Base-by-base conservation (phyloP, 2,329 filamentous ascomycete species). In the Mycosphaerelloides madeirae region DNA sequence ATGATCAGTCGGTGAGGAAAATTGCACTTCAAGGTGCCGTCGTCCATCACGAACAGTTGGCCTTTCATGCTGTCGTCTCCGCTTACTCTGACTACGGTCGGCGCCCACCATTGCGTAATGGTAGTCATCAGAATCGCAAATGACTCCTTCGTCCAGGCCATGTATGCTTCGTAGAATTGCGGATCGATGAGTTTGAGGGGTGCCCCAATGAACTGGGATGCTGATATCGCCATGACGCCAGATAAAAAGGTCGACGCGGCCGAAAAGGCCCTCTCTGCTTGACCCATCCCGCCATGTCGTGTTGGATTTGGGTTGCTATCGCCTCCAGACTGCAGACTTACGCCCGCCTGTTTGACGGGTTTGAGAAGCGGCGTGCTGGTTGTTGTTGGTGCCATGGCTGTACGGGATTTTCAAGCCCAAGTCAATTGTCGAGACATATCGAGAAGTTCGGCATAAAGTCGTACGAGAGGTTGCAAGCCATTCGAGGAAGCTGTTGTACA, bases 71-170 rank as follows among this genome's bases (percentile, higher is more conserved):
- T 87, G 40, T 78, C 80, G 66, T 95, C 87, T 32, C 88, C 88
- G 63, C 87, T 93, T 58, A 95, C 84, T 43, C 86, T 77, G 43
- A 95, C 83, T 3, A 81, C 77, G 0, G 87, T 93, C 3, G 87
- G 86, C n/a, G 85, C 84, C 84, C 87, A 95, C 74, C 86, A 86
- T 59, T 91, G 81, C 12, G 87, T 94, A 72, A 91, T 81, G 34
- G 83, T 84, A 15, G 84, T 89, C 51, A 84, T 81, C 34, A 88
- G 70, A 13, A 94, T 76, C 29, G 85, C 86, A 64, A 94, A 94
- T 1, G 80, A 86, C 60, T 87, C 80, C 66, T 95, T 95, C 9
- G 87, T 93, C 65, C 88, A 78, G 31, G 87, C 81, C 80, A 95
- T 94, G 69, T 88, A 94, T 50, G 83, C 78, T 66, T 94, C 85